Base-by-base conservation (phyloP, 2,329 filamentous ascomycete genomes). In the Aurifilum marmelostoma region DNA sequence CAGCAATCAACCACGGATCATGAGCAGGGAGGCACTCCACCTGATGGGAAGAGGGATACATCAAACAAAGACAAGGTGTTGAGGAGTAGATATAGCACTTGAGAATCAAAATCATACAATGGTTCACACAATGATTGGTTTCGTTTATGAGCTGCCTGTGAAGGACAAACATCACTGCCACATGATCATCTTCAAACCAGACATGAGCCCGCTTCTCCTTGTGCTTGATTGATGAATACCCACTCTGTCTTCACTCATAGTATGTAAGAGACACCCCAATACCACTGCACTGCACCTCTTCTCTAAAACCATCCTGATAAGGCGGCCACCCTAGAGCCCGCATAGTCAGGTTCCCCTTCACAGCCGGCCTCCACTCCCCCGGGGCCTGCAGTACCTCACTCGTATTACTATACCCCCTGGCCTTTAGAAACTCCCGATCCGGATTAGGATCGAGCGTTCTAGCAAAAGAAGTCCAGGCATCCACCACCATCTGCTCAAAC, bases 381-480 rank as follows among this genome's bases (percentile, higher is more conserved):
- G 81, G 61, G 60, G 68, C 3, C n/a, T 73, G 47, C 1, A 75
- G 52, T 62, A 75, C 71, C 18, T n/a, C 32, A 24, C 75, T 68
- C 18, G 77, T 79, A 12, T 65, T 74, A 9, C 37, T 78, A 78
- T 74, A 83, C 73, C 76, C 78, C 59, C 86, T 80, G 0, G 81
- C 82, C 56, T 73, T 69, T 37, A 88, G 73, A 69, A 83, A 87
- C 8, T 73, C 77, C 7, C 71, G 34, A 18, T 82, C 79, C 0
- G 83, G 82, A 72, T 88, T 88, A 2, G 86, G 86, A 65, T 87
- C 77, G 11, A 82, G 82, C 0, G 76, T 80, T 70, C 83, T 79
- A 1, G 83, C 81, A 72, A 89, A 89, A 1, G 81, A 76, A 1
- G 81, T 80, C 73, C 87, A 88, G 12, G 83, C 74, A 73, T 89